A percentile compares a stretch with the other conserved stretches of the same genome.
Conservation (phyloP, 2,329 filamentous ascomycete genomes). For the Celoporthe dispersa region DNA sequence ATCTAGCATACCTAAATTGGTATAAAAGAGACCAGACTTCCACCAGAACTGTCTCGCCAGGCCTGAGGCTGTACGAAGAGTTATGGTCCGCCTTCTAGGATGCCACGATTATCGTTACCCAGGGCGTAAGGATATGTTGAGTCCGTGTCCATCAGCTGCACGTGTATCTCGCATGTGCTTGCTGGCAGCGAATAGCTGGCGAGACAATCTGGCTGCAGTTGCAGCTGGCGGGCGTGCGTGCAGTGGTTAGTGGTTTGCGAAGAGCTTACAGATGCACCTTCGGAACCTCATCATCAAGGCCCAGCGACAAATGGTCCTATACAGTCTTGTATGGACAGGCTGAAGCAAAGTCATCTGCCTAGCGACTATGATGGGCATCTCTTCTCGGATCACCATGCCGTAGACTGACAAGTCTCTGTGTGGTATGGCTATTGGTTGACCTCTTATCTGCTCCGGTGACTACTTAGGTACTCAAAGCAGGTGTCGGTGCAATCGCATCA, state of each 20-base stretch:
- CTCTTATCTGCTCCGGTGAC: neutral
- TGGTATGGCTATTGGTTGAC: neutral
- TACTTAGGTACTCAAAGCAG: neutral
- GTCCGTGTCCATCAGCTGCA: neutral
- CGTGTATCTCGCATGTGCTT: neutral
- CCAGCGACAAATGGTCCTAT: neutral
- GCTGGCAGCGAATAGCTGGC: neutral
- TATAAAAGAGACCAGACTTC: too few species aligned
- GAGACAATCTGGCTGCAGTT: neutral
- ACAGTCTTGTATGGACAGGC: neutral
- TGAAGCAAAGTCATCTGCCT: neutral
- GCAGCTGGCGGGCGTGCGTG: neutral
- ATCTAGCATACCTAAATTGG: too few species aligned
- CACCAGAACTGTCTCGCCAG: too few species aligned
- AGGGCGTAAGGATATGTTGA: neutral
- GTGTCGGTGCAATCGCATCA: neutral
- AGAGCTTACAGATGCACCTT: neutral
- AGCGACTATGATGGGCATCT: neutral
- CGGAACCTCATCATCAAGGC: neutral
- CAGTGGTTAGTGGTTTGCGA: neutral
- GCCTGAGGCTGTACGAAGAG: neutral
- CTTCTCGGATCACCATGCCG: neutral
- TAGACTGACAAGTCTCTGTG: neutral
- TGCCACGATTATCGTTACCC: neutral
- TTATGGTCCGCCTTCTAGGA: neutral